Evolutionary conservation across 176 grass and related monocot genomes (phyloP), one percentile per base, ranked within the genome.

Genomic region (Hyparrhenia diplandra): DNA sequence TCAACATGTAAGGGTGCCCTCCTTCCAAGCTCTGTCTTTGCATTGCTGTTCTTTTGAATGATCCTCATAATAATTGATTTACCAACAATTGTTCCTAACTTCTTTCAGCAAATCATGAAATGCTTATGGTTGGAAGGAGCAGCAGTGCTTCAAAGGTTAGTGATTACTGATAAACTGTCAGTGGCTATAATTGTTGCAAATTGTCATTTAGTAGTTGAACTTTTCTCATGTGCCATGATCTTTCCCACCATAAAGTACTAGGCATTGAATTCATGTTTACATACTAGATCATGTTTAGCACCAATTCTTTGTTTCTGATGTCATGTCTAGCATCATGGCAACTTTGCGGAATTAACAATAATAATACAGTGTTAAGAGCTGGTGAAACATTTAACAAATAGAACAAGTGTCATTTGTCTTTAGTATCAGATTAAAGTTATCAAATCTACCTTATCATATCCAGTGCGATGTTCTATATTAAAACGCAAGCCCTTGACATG

Each of bases 131-230:
- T 4, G 92, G 83, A 67, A 89, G 79, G 34, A 88, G 45, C 47
- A 85, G 32, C 86, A 93, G 34, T 75, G 62, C 64, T 71, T 95
- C 95, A 88, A 98, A 98, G 96, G 96, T 91, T 28, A 64, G 74
- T 80, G 47, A 55, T 30, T 58, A n/a, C 42, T 35, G 42, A n/a
- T 69, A 77, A 74, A 1, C 0, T 41, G 5, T 36, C 24, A 29
- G 43, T 0, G 52, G 14, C 30, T 30, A 12, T 63, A 49, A 35
- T 77, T 66, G 1, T 45, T 54, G 45, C 13, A 43, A 3, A 30
- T 71, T 45, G 37, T 29, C 46, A 2, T 49, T 49, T 49, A 49
- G 14, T 4, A 49, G 46, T 49, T 49, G 41, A 45, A 88, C 32
- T n/a, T 69, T 37, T 21, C 10, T 20, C 27, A 41, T 9, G n/a